Conservation (phyloP, 192 early-diverging fungal genomes). For the Podila minutissima region DNA sequence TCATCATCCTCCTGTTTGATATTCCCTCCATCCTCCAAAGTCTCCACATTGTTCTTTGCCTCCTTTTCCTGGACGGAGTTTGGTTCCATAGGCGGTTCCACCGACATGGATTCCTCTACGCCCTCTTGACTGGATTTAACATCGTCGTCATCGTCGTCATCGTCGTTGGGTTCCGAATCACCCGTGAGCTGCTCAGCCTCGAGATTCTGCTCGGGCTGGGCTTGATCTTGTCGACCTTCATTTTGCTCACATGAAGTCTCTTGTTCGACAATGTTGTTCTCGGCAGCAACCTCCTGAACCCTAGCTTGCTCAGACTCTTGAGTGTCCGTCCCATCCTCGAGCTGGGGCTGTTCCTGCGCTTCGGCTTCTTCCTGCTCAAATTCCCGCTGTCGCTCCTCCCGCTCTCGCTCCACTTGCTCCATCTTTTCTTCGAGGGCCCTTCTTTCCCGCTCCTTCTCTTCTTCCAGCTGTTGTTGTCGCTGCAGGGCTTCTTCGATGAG, state of each 20-base stretch:
- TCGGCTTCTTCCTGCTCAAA: background rate
- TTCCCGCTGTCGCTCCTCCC: conserved; percentile 1
- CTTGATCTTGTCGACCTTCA: background rate
- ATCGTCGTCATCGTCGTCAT: no score
- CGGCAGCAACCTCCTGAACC: background rate
- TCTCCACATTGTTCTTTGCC: no score
- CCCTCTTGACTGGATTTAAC: no score
- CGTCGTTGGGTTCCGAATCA: no score
- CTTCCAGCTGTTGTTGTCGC: background rate
- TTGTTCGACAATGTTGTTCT: background rate
- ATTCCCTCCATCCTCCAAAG: no score
- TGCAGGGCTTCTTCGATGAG: background rate
- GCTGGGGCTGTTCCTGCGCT: background rate
- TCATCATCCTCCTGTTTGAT: no score
- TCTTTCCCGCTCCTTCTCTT: conserved; percentile 1
- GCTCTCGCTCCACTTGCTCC: background rate
- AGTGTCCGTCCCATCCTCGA: background rate
- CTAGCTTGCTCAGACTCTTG: background rate
- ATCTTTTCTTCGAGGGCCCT: background rate
- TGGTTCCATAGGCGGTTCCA: no score
- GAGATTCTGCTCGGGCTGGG: background rate
- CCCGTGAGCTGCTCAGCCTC: no score
- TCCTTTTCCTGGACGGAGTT: no score
- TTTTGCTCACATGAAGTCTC: background rate
- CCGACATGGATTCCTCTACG: no score